phyloP scores from a whole-genome alignment of 75 land plant species.

The Sequoia sempervirens region DNA sequence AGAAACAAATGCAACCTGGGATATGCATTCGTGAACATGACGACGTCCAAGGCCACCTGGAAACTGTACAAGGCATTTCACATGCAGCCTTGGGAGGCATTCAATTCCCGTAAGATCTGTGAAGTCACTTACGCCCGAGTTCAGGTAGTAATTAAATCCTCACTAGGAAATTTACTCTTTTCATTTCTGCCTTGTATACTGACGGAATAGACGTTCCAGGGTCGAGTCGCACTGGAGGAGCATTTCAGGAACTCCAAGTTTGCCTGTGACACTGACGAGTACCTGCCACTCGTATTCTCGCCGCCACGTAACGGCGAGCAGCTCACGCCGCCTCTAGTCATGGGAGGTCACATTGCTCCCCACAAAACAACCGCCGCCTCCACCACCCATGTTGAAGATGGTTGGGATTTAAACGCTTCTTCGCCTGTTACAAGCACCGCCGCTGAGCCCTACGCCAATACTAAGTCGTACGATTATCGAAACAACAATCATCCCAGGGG shows the following conservation, averaged over 20 bases:
- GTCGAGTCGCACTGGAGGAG: slow-evolving; percentile 47
- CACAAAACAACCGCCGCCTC: not conserved
- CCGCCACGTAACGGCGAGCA: slow-evolving; percentile 56
- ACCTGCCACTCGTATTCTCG: slow-evolving; percentile 47
- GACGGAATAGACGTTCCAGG: slow-evolving; percentile 17
- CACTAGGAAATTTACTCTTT: not conserved
- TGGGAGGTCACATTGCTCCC: slow-evolving; percentile 6
- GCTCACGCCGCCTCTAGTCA: not conserved
- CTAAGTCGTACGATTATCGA: not conserved
- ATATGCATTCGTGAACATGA: slow-evolving; percentile 96
- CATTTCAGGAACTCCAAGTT: slow-evolving; percentile 56
- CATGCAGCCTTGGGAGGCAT: slow-evolving; percentile 81
- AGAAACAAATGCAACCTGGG: slow-evolving; percentile 99
- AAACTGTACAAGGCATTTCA: slow-evolving; percentile 89
- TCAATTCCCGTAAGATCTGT: slow-evolving; percentile 96
- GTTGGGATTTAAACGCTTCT: not conserved
- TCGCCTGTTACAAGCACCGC: not conserved
- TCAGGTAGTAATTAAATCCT: slow-evolving; percentile 45
- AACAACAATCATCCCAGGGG: not conserved
- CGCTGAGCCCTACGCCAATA: not conserved
- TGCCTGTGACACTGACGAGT: slow-evolving; percentile 71
- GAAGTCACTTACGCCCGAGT: slow-evolving; percentile 91
- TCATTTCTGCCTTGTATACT: not conserved
- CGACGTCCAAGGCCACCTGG: slow-evolving; percentile 72
- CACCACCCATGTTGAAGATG: not conserved